A percentile compares a stretch with the other conserved stretches of the same genome.
These are phyloP conservation scores for Fomitopsis pinicola DNA, from an alignment of 1,284 basidiomycete species.

Conservation along the genomic window DNA sequence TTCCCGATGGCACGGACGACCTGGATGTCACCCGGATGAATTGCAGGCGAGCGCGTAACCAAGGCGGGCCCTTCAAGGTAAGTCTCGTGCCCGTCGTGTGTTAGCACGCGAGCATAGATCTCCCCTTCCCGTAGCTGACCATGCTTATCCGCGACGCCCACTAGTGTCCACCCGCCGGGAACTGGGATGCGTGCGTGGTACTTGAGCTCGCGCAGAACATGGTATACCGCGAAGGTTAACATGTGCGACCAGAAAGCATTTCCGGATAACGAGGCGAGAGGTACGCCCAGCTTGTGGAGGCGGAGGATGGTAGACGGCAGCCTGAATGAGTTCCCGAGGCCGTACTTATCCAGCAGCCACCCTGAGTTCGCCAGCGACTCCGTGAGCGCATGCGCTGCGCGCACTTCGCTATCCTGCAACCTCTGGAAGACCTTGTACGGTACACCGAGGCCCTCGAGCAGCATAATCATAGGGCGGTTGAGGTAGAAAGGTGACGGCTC, in stretches of 20 bases:
- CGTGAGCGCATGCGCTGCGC: conserved; percentile 38
- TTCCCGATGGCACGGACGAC: conserved; percentile 53
- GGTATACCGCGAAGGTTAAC: conserved; percentile 49
- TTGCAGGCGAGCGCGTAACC: conserved; percentile 60
- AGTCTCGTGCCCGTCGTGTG: conserved; percentile 29
- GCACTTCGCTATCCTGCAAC: conserved; percentile 51
- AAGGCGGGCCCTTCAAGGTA: conserved; percentile 55
- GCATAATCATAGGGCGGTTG: conserved; percentile 69
- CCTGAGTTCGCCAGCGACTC: conserved; percentile 40
- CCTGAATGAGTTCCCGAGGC: conserved; percentile 38
- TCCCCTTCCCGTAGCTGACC: conserved; percentile 44
- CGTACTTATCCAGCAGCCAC: conserved; percentile 39
- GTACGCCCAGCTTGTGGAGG: conserved; percentile 30
- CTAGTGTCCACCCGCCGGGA: conserved; percentile 55
- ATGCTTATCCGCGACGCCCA: conserved; percentile 65
- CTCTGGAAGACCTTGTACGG: conserved; percentile 46
- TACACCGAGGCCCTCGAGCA: conserved; percentile 54
- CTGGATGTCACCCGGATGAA: conserved; percentile 68
- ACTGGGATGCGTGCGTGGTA: conserved; percentile 66
- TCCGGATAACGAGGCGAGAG: conserved; percentile 18
- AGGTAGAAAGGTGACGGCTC: conserved; percentile 53
- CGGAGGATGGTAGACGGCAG: conserved; percentile 34
- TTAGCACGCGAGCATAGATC: conserved; percentile 54
- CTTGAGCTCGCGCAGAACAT: conserved; percentile 63
- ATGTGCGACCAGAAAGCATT: conserved; percentile 51